A percentile compares a stretch with the other conserved stretches of the same genome.
Evolutionary conservation across 2,329 filamentous ascomycete genomes (phyloP).

Genomic region (Emericellopsis cladophorae): DNA sequence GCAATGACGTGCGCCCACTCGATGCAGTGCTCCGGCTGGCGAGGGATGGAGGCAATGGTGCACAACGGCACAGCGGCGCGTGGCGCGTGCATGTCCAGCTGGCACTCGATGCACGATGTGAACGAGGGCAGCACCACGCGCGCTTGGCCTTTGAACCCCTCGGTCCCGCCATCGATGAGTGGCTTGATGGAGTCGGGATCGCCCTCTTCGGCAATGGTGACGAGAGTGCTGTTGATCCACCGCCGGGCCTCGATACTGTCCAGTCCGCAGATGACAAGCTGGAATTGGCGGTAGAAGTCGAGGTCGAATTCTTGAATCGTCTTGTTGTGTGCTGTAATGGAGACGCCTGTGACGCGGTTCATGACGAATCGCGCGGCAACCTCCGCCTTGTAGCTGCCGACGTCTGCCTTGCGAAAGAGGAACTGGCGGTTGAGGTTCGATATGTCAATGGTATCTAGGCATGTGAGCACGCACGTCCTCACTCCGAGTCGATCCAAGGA

Average conservation of each 20-base stretch:
- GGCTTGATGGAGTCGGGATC: constrained; percentile 82
- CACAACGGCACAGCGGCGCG: constrained; percentile 92
- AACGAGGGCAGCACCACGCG: constrained; percentile 85
- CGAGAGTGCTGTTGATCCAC: constrained; percentile 94
- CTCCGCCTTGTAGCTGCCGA: constrained; percentile 87
- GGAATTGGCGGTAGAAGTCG: constrained; percentile 94
- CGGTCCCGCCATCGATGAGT: constrained; percentile 89
- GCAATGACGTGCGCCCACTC: constrained; percentile 99
- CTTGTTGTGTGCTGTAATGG: constrained; percentile 86
- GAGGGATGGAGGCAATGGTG: constrained; percentile 89
- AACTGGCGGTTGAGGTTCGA: constrained; percentile 98
- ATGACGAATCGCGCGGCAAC: constrained; percentile 88
- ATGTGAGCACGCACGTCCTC: too few species aligned
- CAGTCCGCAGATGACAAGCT: constrained; percentile 82
- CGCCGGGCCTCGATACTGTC: constrained; percentile 96
- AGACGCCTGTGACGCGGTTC: constrained; percentile 76
- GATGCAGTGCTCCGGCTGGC: constrained; percentile 94
- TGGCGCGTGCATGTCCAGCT: constrained; percentile 97
- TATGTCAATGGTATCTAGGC: constrained; percentile 86
- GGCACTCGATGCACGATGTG: constrained; percentile 94
- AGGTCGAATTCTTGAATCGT: constrained; percentile 96
- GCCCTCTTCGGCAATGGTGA: constrained; percentile 70
- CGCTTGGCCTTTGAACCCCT: constrained; percentile 96
- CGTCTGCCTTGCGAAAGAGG: constrained; percentile 81
- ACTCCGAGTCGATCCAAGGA: not conserved